Percentiles rank a stretch among this genome's conserved stretches.
Evolutionary conservation across 805 yeast species (phyloP).

Genomic region (Saccharomycopsis sp.): DNA sequence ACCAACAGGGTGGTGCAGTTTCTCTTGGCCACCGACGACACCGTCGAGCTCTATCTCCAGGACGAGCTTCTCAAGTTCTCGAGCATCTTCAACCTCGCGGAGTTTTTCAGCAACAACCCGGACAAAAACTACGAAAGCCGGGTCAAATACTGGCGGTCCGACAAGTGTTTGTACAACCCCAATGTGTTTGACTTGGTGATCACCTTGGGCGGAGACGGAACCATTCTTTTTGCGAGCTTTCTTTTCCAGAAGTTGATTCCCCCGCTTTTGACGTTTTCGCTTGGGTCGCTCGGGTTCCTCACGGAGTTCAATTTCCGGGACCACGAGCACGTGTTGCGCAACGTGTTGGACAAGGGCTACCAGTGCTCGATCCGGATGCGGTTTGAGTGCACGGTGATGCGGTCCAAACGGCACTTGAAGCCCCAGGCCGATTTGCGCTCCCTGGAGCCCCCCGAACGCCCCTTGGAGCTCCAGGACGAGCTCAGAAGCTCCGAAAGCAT

Average conservation of each 20-base stretch:
- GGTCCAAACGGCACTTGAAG: constrained; percentile 21
- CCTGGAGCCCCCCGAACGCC: constrained; percentile 6
- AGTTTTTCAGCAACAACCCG: constrained; percentile 29
- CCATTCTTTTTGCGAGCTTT: constrained; percentile 83
- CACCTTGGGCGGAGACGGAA: constrained; percentile 96
- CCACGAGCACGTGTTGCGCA: constrained; percentile 4
- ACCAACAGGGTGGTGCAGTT: constrained; percentile 24
- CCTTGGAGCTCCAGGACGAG: constrained; percentile 23
- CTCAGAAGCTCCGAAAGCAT: constrained; percentile 20
- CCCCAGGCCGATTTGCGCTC: background rate
- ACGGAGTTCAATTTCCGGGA: constrained; percentile 74
- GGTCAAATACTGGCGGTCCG: constrained; percentile 32
- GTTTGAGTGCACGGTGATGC: constrained; percentile 44
- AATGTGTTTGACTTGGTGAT: constrained; percentile 66
- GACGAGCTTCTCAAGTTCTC: constrained; percentile 30
- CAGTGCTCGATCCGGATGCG: constrained; percentile 43
- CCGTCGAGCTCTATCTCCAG: constrained; percentile 43
- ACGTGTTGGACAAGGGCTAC: constrained; percentile 34
- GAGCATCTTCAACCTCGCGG: constrained; percentile 37
- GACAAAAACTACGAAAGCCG: constrained; percentile 19
- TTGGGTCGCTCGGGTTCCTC: constrained; percentile 89
- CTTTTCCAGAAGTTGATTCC: constrained; percentile 83
- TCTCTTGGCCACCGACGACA: constrained; percentile 24
- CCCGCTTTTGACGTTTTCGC: constrained; percentile 80
- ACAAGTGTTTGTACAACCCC: constrained; percentile 32